A percentile compares a stretch with the other conserved stretches of the same genome.
These are phyloP conservation scores for Trichoderma sp. DNA, from an alignment of 2,329 filamentous ascomycete species.

Conservation along the genomic window DNA sequence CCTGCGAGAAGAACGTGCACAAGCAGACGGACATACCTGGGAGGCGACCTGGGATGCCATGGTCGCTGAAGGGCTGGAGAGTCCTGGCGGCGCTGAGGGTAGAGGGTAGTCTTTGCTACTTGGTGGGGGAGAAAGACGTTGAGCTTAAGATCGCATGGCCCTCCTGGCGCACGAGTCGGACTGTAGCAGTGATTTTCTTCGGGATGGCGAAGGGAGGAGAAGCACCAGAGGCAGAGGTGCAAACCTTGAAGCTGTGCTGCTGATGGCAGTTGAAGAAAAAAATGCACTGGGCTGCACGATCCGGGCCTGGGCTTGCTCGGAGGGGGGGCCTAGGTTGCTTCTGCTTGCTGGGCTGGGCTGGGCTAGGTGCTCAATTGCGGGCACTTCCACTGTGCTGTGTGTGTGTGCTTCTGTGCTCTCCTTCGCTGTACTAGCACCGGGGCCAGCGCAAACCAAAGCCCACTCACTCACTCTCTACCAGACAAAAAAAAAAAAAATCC, in stretches of 20 bases:
- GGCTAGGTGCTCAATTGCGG: slow-evolving; percentile 9
- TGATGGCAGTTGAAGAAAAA: slow-evolving; percentile 31
- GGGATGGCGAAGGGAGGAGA: slow-evolving; percentile 17
- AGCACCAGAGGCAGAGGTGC: slow-evolving; percentile 18
- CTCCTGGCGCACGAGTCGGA: slow-evolving; percentile 32
- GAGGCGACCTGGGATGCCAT: slow-evolving; percentile 62
- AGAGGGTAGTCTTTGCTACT: slow-evolving; percentile 38
- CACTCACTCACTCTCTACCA: slow-evolving; percentile 31
- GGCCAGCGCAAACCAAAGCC: slow-evolving; percentile 6
- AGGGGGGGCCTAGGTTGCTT: background rate
- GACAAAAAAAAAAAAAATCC: slow-evolving; percentile 31
- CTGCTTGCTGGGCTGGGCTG: slow-evolving; percentile 1
- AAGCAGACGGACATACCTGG: slow-evolving; percentile 48
- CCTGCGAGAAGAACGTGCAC: background rate
- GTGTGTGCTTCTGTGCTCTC: slow-evolving; percentile 7
- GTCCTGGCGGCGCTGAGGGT: slow-evolving; percentile 42
- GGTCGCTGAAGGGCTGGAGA: slow-evolving; percentile 47
- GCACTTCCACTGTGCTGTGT: background rate
- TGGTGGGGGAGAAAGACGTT: slow-evolving; percentile 35
- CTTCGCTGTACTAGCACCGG: too few species aligned
- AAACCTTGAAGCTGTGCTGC: slow-evolving; percentile 28
- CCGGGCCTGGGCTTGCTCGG: slow-evolving; percentile 8
- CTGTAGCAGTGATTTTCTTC: slow-evolving; percentile 8
- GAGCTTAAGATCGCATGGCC: slow-evolving; percentile 47
- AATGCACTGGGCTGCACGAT: slow-evolving; percentile 27